A percentile compares a stretch with the other conserved stretches of the same genome.
Conservation (phyloP, 306 rosid species). For the Sophora flavescens region DNA sequence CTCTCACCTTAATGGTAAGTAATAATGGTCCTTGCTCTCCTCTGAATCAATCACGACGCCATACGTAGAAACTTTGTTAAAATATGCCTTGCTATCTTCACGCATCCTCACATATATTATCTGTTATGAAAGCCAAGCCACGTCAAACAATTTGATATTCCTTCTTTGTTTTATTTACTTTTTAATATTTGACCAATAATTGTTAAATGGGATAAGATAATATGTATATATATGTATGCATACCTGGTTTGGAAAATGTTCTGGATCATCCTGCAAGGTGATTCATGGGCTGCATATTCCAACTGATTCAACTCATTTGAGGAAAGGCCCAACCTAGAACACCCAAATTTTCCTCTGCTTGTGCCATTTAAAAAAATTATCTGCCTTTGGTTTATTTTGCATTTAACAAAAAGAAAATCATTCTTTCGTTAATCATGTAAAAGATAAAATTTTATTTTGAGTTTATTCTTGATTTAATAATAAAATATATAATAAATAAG, state of each 20-base stretch:
- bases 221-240: not conserved
- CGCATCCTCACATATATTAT: conserved; percentile 1
- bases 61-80: not conserved
- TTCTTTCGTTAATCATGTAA: too few relatives aligned
- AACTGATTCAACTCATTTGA: conserved; percentile 68
- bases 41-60: not conserved
- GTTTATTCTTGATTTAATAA: too few relatives aligned
- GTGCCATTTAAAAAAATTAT: too few relatives aligned
- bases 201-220: not conserved
- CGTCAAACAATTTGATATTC: not conserved
- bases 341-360: conserved; percentile 85
- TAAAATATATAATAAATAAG: too few relatives aligned
- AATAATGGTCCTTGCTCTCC: not conserved
- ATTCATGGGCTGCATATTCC: conserved; percentile 71
- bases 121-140: conserved; percentile 40
- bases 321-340: conserved; percentile 86
- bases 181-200: not conserved
- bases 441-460: too few relatives aligned
- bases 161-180: not conserved
- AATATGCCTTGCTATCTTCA: not conserved
- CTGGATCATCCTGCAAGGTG: conserved; percentile 86
- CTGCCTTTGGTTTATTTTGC: too few relatives aligned
- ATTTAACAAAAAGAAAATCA: too few relatives aligned
- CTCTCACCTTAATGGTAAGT: too few relatives aligned
- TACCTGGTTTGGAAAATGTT: conserved; percentile 90